Base-by-base conservation (phyloP, 2,329 filamentous ascomycete species). In the Lachnum nothofagi region DNA sequence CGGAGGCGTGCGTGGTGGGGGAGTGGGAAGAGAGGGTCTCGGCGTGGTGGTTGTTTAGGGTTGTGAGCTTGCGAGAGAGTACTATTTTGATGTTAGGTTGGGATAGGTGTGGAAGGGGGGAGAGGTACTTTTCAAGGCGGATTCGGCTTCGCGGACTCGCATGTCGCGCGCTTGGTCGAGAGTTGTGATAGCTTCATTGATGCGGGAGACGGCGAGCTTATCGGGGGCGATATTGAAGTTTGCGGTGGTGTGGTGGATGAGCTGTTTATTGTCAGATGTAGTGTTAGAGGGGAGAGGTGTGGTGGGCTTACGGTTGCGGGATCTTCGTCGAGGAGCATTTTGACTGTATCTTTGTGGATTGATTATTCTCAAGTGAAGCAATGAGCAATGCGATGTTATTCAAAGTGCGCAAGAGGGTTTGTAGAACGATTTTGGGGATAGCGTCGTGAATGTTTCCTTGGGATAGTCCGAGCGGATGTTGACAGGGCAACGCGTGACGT, bases 221-320 rank as follows among this genome's bases (percentile, higher is more conserved):
- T 98, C 93, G 9, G 88, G 88, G 17, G 80, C 76, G 63, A 91
- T 95, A 73, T 95, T 93, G 82, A 98, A 98, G 76, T 96, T 95
- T 62, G 83, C 79, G 63, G 94, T 86, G 35, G 91, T 95, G 72
- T 94, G 86, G 65, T 85, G 79, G 72, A 98, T 95, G 65, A 96
- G 85, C 87, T 93, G 68, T 33, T 42, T 35, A 19, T 34, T 44
- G 42, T 49, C 43, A 54, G 49, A 39, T 33, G 23, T 40, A 25
- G 22, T 38, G 33, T 40, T 38, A n/a, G n/a, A n/a, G 43, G n/a
- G 29, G 19, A 19, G 27, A 20, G 38, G 17, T 31, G 41, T 44
- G 46, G 31, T 34, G 17, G 41, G 65, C 80, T 53, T 80, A 94
- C 89, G 38, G 84, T 85, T 38, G 87, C 87, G 58, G 91, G 91